phyloP scores from a whole-genome alignment of 2,329 filamentous ascomycete genomes.

The Sclerotinia spermophila region DNA sequence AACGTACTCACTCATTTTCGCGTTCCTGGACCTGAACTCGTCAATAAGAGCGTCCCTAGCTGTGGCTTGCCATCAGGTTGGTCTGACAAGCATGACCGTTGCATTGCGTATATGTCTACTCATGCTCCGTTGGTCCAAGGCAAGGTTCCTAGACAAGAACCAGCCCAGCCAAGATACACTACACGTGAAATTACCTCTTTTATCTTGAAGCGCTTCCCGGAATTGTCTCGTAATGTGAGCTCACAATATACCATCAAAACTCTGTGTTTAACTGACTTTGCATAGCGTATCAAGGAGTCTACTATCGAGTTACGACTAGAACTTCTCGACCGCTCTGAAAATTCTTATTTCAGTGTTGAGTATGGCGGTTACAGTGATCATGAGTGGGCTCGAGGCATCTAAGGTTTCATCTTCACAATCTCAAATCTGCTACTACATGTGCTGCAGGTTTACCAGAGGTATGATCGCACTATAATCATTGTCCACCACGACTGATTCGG shows the following conservation, averaged over 20 bases:
- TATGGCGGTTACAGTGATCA: conserved; percentile 16
- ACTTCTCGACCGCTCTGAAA: conserved; percentile 15
- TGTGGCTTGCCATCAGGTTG: conserved; percentile 17
- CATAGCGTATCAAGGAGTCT: conserved; percentile 10
- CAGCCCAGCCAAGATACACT: neutral
- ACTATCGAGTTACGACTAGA: conserved; percentile 10
- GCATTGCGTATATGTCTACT: conserved; percentile 19
- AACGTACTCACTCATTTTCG: conserved; percentile 14
- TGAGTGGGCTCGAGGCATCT: conserved; percentile 19
- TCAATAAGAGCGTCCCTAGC: conserved; percentile 15
- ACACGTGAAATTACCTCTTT: conserved; percentile 2
- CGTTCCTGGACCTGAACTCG: conserved; percentile 15
- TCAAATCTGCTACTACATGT: neutral
- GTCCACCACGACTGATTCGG: neutral
- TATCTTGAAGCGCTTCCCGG: conserved; percentile 10
- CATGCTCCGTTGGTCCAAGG: conserved; percentile 17
- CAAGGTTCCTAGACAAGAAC: conserved; percentile 15
- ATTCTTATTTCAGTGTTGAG: conserved; percentile 15
- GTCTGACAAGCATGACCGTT: conserved; percentile 18
- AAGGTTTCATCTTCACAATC: neutral
- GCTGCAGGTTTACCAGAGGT: neutral
- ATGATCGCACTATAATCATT: neutral
- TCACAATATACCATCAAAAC: neutral
- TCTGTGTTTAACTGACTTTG: neutral
- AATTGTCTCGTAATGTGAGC: conserved; percentile 8